Evolutionary conservation across 2,329 filamentous ascomycete genomes (phyloP).

Genomic region (Emergomyces orientalis): DNA sequence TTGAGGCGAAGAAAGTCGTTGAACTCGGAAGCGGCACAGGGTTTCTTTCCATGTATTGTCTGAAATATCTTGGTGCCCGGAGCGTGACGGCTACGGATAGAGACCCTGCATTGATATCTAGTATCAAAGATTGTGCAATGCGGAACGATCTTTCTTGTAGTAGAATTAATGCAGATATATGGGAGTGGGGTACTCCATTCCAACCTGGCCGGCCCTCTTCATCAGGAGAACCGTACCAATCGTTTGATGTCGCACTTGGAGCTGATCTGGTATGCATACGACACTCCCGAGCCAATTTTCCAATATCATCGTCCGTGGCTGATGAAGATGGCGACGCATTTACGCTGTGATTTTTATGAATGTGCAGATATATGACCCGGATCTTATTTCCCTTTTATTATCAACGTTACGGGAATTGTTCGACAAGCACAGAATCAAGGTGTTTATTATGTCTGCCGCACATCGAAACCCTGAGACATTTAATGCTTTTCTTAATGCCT

Average conservation of each 20-base stretch:
- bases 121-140: constrained; percentile 30
- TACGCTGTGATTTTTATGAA: constrained; percentile 5
- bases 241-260: constrained; percentile 34
- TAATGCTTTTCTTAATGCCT: constrained; percentile 48
- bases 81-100: constrained; percentile 55
- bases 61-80: constrained; percentile 46
- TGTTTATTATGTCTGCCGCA: constrained; percentile 52
- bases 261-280: constrained; percentile 32
- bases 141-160: constrained; percentile 24
- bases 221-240: constrained; percentile 4
- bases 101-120: constrained; percentile 38
- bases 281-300: not conserved
- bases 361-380: constrained; percentile 51
- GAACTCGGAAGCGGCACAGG: constrained; percentile 61
- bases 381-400: constrained; percentile 48
- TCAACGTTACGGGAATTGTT: constrained; percentile 49
- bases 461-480: constrained; percentile 56
- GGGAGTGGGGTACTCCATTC: constrained; percentile 35
- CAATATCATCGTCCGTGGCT: not conserved
- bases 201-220: constrained; percentile 6
- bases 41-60: constrained; percentile 54
- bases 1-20: constrained; percentile 48
- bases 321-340: constrained; percentile 5
- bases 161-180: constrained; percentile 28
- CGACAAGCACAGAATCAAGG: constrained; percentile 41